Percentiles rank a stretch among this genome's conserved stretches.
Conservation (phyloP, 2,329 filamentous ascomycete species). For the Alternaria rosae region DNA sequence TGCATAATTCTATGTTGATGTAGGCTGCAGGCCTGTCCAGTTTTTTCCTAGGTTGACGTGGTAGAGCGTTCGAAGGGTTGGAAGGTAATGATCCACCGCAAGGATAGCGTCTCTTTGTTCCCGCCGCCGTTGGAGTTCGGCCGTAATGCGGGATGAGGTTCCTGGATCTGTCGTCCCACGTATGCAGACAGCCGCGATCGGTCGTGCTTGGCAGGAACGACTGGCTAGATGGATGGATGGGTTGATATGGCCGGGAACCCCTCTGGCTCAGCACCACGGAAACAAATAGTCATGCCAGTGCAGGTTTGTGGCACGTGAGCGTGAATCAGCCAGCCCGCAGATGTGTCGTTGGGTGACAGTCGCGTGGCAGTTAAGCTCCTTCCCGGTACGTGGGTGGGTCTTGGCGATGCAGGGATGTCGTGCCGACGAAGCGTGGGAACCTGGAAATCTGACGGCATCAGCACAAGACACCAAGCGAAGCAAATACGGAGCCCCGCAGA, state of each 20-base stretch:
- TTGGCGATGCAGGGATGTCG: constrained; percentile 17
- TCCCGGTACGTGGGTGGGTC: constrained; percentile 9
- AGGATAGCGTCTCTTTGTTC: not conserved
- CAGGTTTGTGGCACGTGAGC: not conserved
- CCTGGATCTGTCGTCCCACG: not conserved
- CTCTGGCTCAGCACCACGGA: not conserved
- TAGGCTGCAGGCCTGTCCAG: no score
- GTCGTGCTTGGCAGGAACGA: not conserved
- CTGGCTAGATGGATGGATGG: not conserved
- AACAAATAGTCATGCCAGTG: no score
- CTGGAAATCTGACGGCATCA: constrained; percentile 28
- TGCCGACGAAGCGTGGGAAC: constrained; percentile 20
- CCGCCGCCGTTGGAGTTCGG: not conserved
- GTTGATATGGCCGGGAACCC: not conserved
- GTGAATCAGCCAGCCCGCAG: not conserved
- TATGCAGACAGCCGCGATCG: not conserved
- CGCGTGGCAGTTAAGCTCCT: constrained; percentile 10
- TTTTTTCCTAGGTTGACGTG: no score
- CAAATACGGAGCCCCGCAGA: constrained; percentile 12
- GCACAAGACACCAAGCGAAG: constrained; percentile 5
- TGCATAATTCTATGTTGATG: no score
- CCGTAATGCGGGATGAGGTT: not conserved
- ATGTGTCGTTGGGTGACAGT: not conserved
- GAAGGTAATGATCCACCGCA: not conserved
- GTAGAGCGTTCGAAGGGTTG: no score